Evolutionary conservation across 805 yeast species (phyloP).

Genomic region (Myxozyma melibiosi): DNA sequence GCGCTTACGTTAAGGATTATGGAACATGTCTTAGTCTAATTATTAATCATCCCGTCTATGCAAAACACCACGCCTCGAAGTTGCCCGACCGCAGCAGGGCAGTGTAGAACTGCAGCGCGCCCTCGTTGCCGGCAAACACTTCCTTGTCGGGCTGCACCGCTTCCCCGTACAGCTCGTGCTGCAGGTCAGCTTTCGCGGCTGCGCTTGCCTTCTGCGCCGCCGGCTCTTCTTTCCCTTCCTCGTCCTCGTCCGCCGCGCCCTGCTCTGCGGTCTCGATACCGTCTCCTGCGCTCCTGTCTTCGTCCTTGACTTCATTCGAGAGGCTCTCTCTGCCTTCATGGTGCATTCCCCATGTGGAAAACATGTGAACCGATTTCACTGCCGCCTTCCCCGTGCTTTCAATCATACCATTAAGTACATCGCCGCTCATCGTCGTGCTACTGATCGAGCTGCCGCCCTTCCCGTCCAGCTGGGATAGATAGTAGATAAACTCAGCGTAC

Average conservation of each 20-base stretch:
- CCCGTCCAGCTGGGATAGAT: conserved; percentile 6
- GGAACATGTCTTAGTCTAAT: background rate
- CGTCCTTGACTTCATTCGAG: no score
- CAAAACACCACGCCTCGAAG: conserved; percentile 32
- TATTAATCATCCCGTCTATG: background rate
- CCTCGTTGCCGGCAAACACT: conserved; percentile 13
- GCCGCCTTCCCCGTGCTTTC: conserved; percentile 2
- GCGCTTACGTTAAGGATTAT: background rate
- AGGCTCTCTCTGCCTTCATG: background rate
- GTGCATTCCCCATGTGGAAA: conserved; percentile 4
- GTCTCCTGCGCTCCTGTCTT: background rate
- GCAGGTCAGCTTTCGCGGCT: conserved; percentile 1
- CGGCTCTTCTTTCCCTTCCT: background rate
- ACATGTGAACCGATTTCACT: conserved; percentile 10
- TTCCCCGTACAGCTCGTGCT: conserved; percentile 13
- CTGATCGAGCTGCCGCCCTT: background rate
- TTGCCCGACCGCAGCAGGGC: conserved; percentile 21
- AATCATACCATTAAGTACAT: conserved; percentile 4
- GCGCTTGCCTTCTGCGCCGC: background rate
- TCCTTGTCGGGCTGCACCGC: conserved; percentile 25
- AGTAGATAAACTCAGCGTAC: conserved; percentile 26
- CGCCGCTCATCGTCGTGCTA: conserved; percentile 9
- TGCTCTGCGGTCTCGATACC: background rate
- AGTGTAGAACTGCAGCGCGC: conserved; percentile 20
- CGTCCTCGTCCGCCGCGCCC: background rate